Percentiles rank a stretch among this genome's conserved stretches.
phyloP scores from a whole-genome alignment of 208 protist species.

The Vickermania spadyakhi region DNA sequence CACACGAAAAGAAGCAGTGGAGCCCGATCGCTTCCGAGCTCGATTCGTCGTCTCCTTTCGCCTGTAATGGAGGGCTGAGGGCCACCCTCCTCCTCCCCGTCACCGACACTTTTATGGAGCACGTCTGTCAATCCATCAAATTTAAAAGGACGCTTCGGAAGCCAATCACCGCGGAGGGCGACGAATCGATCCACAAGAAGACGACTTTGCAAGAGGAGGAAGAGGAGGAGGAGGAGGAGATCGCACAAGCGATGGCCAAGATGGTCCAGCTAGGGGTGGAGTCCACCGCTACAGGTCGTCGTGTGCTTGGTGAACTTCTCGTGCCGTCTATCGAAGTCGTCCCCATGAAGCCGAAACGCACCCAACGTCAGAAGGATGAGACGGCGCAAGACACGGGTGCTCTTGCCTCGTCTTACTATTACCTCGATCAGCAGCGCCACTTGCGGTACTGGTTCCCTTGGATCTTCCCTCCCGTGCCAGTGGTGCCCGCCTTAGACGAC shows the following conservation, averaged over 20 bases:
- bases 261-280: background rate
- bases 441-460: background rate
- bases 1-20: too few species aligned
- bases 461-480: background rate
- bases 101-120: background rate
- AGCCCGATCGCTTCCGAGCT: too few species aligned
- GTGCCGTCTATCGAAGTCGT: background rate
- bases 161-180: too few species aligned
- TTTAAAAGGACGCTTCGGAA: too few species aligned
- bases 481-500: background rate
- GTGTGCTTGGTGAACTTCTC: background rate
- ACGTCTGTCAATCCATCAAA: too few species aligned
- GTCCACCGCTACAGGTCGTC: background rate
- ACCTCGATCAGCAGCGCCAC: background rate
- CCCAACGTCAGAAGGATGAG: background rate
- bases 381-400: background rate
- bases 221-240: too few species aligned
- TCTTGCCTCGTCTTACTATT: background rate
- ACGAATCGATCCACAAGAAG: too few species aligned
- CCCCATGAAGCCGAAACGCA: background rate
- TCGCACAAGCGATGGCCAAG: background rate
- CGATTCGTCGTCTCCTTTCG: too few species aligned
- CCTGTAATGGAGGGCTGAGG: too few species aligned
- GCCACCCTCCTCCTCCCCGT: background rate
- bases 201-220: too few species aligned